Evolutionary conservation across 805 yeast species (phyloP).

Genomic region (Cyberlindnera samutprakarnensis): DNA sequence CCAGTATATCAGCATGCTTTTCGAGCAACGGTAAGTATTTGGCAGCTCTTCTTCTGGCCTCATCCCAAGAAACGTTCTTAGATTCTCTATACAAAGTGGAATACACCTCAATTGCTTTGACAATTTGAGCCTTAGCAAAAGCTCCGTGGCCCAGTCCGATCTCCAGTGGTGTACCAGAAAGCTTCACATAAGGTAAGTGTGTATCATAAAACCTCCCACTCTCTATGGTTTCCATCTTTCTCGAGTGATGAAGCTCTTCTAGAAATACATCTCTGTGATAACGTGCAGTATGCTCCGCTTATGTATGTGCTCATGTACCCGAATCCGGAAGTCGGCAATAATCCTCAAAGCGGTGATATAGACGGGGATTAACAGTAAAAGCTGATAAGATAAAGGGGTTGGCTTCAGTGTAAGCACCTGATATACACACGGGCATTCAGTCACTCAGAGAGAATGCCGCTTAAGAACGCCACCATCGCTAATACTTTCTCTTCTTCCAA

Average conservation of each 20-base stretch:
- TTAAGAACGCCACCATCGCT: constrained; percentile 5
- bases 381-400: too few species aligned
- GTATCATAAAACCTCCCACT: constrained; percentile 21
- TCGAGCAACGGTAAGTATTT: constrained; percentile 23
- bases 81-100: constrained; percentile 20
- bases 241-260: too few species aligned
- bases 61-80: constrained; percentile 23
- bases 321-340: too few species aligned
- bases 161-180: constrained; percentile 20
- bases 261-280: too few species aligned
- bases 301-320: too few species aligned
- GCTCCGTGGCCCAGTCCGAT: constrained; percentile 30
- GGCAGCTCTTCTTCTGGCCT: constrained; percentile 22
- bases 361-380: too few species aligned
- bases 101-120: constrained; percentile 24
- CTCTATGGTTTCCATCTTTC: constrained; percentile 11
- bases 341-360: too few species aligned
- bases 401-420: too few species aligned
- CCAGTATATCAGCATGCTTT: constrained; percentile 25
- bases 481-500: constrained; percentile 17
- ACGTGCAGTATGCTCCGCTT: too few species aligned
- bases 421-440: too few species aligned
- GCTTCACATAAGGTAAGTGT: constrained; percentile 19
- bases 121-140: constrained; percentile 24
- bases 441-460: too few species aligned